phyloP scores from a whole-genome alignment of 768 basidiomycete genomes.

The Lactifluus hygrophoroides region DNA sequence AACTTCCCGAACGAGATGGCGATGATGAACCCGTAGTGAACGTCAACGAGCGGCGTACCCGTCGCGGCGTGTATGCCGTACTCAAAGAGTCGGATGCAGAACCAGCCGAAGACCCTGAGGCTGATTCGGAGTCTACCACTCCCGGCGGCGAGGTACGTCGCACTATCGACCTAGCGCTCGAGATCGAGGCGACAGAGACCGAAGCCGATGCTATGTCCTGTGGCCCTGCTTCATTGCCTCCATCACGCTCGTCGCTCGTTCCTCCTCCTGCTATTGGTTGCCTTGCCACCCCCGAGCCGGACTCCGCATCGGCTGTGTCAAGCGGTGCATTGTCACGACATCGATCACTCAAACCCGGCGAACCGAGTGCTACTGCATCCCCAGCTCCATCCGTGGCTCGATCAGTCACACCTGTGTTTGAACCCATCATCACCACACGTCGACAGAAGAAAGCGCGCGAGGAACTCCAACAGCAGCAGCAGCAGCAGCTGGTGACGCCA shows the following conservation, averaged over 20 bases:
- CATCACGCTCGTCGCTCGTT: slow-evolving; percentile 13
- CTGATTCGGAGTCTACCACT: slow-evolving; percentile 23
- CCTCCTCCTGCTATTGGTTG: neutral
- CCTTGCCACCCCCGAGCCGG: slow-evolving; percentile 14
- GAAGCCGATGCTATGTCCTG: slow-evolving; percentile 8
- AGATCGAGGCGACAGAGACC: slow-evolving; percentile 14
- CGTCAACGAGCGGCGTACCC: slow-evolving; percentile 71
- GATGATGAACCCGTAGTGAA: slow-evolving; percentile 41
- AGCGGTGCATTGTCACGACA: slow-evolving; percentile 8
- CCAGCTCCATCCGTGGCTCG: slow-evolving; percentile 20
- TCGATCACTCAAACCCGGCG: slow-evolving; percentile 8
- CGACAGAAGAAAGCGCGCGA: slow-evolving; percentile 38
- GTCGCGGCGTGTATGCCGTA: slow-evolving; percentile 74
- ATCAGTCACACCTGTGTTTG: slow-evolving; percentile 30
- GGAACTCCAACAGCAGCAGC: slow-evolving; percentile 25
- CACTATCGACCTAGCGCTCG: slow-evolving; percentile 8
- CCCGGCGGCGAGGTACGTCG: neutral
- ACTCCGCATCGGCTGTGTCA: neutral
- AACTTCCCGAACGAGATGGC: slow-evolving; percentile 21
- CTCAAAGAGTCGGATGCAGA: slow-evolving; percentile 55
- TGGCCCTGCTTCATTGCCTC: slow-evolving; percentile 1
- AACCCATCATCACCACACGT: slow-evolving; percentile 53
- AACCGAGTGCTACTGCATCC: slow-evolving; percentile 22
- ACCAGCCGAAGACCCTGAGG: slow-evolving; percentile 43
- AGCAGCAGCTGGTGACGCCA: slow-evolving; percentile 41